Base-by-base conservation (phyloP, 2,329 filamentous ascomycete species). In the Penicillium sclerotigenum region DNA sequence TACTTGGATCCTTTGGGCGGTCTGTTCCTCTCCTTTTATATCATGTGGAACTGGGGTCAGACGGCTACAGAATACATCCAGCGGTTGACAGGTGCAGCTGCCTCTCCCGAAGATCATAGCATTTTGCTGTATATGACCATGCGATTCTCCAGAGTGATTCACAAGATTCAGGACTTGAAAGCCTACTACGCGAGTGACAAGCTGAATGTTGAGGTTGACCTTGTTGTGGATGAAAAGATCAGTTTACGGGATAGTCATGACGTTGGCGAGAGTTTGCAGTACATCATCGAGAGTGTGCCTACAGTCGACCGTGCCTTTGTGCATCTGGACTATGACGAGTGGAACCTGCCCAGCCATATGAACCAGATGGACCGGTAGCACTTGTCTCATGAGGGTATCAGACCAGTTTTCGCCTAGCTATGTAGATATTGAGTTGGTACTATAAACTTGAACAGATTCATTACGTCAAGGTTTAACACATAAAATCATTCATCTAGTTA, bases 51-150 rank as follows among this genome's bases (percentile, higher is more conserved):
- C 20, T 86, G 83, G 83, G 77, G 80, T 11, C 71, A 79, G 50
- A 86, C 85, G 46, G 83, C 83, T 4, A 83, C 82, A 54, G 83
- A 86, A 60, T 82, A 87, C 59, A 81, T 86, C 14, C 83, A 81
- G 76, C 76, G 85, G 24, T 76, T 86, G 5, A 83, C 85, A 1
- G 83, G 84, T 52, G 85, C 84, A 60, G 78, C 81, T 2, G 84
- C 84, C n/a, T 82, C 82, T 2, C 77, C 77, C 20, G 80, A 81
- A 63, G 54, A 79, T n/a, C 83, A 91, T 29, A 96, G 94, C 69
- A 84, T 96, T 45, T 75, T 96, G 22, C 80, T 96, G 1, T 97
- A 97, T 75, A 82, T 96, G 64, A 94, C 91, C 1, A 96, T 96
- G 89, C 88, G 92, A 20, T 96, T 96, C 70, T 91, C 91, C 43